These are phyloP conservation scores for Heritiera littoralis DNA, from an alignment of 345 rosid genomes.

Conservation along the genomic window DNA sequence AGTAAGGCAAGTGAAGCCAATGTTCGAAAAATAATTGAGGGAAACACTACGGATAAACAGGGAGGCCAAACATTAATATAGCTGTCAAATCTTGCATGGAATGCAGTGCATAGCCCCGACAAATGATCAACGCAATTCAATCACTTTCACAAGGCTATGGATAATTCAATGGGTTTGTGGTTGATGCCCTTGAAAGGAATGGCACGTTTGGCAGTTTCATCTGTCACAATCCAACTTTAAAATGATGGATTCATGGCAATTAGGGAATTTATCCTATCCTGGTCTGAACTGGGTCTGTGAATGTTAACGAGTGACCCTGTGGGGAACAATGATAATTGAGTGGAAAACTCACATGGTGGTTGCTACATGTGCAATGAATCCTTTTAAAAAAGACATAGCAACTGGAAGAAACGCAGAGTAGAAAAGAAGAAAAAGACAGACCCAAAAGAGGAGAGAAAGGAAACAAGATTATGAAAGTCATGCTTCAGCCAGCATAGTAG, in stretches of 20 bases:
- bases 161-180: background rate
- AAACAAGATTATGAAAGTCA: background rate
- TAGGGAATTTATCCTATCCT: conserved; percentile 9
- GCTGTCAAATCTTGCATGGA: conserved; percentile 23
- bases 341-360: conserved; percentile 33
- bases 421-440: conserved; percentile 21
- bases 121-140: conserved; percentile 12
- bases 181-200: background rate
- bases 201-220: background rate
- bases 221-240: conserved; percentile 24
- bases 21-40: conserved; percentile 27
- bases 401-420: conserved; percentile 12
- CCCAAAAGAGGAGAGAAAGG: conserved; percentile 11
- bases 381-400: conserved; percentile 18
- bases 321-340: conserved; percentile 40
- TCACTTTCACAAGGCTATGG: conserved; percentile 23
- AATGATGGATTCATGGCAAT: conserved; percentile 10
- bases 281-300: conserved; percentile 21
- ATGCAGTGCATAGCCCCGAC: conserved; percentile 1
- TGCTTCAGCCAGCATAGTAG: conserved; percentile 10
- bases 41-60: conserved; percentile 8
- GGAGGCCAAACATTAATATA: background rate
- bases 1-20: background rate
- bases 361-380: conserved; percentile 26
- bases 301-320: conserved; percentile 19